Evolutionary conservation across 768 basidiomycete species (phyloP).

Genomic region (Lentinula boryana): DNA sequence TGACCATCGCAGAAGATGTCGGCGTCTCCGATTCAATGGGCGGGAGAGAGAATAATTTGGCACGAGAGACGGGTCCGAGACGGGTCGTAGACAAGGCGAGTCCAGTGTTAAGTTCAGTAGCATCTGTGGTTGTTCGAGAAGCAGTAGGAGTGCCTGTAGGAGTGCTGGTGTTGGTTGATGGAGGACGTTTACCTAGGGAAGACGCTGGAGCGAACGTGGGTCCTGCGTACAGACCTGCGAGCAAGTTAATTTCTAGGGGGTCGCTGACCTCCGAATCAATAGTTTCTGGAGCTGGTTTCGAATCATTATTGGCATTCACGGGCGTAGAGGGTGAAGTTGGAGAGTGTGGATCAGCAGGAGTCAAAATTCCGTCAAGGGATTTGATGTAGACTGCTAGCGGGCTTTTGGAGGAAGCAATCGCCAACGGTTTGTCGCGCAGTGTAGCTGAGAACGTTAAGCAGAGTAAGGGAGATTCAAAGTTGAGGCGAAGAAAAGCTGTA

Average conservation of each 20-base stretch:
- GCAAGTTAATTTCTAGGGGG: constrained; percentile 45
- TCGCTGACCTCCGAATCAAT: constrained; percentile 39
- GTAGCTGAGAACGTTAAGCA: constrained; percentile 85
- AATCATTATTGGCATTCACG: constrained; percentile 18
- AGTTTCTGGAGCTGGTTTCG: constrained; percentile 27
- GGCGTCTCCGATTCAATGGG: constrained; percentile 36
- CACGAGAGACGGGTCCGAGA: constrained; percentile 62
- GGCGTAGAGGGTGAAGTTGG: constrained; percentile 25
- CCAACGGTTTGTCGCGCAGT: constrained; percentile 70
- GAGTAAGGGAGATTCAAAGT: constrained; percentile 67
- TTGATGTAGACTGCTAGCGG: constrained; percentile 36
- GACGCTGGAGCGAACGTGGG: constrained; percentile 14
- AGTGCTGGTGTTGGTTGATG: not conserved
- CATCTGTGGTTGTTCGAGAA: constrained; percentile 19
- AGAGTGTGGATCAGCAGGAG: constrained; percentile 23
- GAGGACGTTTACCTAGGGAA: not conserved
- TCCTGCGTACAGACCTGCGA: constrained; percentile 66
- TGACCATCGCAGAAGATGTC: constrained; percentile 41
- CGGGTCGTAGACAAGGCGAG: constrained; percentile 64
- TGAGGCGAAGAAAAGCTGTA: constrained; percentile 69
- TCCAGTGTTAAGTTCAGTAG: not conserved
- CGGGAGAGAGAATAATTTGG: constrained; percentile 59
- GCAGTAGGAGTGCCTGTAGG: constrained; percentile 29
- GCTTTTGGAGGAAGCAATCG: constrained; percentile 30
- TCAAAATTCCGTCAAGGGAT: constrained; percentile 27